Evolutionary conservation across 345 rosid species (phyloP).

Genomic region (Raphanus sativus): DNA sequence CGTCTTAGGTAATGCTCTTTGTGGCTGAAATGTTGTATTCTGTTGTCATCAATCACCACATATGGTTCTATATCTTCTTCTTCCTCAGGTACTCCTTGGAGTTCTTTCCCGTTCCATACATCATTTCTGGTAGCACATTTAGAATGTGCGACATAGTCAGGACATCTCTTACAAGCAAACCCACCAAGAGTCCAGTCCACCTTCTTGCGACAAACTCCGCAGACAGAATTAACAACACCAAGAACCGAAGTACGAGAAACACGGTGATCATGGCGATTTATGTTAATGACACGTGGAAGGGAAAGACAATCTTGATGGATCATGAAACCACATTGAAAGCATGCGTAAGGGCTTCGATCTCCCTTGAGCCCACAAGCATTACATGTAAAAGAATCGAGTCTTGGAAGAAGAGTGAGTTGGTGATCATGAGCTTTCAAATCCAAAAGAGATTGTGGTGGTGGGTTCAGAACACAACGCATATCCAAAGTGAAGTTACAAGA

Average conservation of each 20-base stretch:
- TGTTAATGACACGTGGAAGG: slow-evolving; percentile 9
- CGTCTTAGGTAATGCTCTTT: neutral
- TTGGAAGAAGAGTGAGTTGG: neutral
- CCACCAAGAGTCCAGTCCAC: slow-evolving; percentile 1
- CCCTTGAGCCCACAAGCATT: neutral
- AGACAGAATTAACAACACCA: neutral
- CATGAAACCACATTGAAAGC: neutral
- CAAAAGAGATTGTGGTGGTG: neutral
- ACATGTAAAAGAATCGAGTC: neutral
- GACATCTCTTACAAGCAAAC: neutral
- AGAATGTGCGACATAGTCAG: neutral
- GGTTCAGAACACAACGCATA: neutral
- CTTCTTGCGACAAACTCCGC: slow-evolving; percentile 9
- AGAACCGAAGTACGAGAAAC: neutral
- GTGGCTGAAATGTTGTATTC: neutral
- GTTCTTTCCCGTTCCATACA: neutral
- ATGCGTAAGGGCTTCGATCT: slow-evolving; percentile 11
- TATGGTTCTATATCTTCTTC: neutral
- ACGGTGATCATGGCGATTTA: slow-evolving; percentile 5
- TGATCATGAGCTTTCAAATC: slow-evolving; percentile 3
- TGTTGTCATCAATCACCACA: neutral
- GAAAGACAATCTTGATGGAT: neutral
- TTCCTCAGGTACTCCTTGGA: neutral
- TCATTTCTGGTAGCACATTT: neutral
- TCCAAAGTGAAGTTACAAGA: neutral